Evolutionary conservation across 2,329 filamentous ascomycete genomes (phyloP).

Genomic region (Drechslera avenae): DNA sequence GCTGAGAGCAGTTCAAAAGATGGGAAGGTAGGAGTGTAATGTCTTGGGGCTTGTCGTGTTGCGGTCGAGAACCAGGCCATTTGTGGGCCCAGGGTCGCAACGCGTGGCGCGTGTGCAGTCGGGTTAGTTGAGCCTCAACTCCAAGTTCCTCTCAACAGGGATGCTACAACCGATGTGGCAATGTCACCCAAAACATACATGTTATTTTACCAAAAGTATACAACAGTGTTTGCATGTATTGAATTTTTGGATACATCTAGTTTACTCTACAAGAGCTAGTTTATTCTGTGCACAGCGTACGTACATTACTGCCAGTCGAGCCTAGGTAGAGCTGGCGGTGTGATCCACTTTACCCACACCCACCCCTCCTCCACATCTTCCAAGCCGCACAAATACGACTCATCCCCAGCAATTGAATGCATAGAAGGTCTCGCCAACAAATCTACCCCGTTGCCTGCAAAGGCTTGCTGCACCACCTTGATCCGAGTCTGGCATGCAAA

Average conservation of each 20-base stretch:
- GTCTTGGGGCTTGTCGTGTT: conserved; percentile 5
- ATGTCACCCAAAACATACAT: no score
- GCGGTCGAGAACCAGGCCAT: conserved; percentile 22
- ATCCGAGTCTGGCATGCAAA: conserved; percentile 7
- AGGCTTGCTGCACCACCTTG: background rate
- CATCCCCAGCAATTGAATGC: background rate
- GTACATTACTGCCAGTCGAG: no score
- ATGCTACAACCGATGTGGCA: no score
- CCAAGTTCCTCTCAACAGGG: background rate
- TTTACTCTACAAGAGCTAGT: no score
- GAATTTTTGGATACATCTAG: no score
- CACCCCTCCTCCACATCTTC: conserved; percentile 4
- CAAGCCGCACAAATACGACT: background rate
- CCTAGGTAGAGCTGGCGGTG: no score
- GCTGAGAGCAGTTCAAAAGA: background rate
- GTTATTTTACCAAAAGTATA: no score
- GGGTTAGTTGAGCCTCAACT: no score
- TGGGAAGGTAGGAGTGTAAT: background rate
- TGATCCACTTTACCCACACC: conserved; percentile 6
- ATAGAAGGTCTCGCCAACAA: background rate
- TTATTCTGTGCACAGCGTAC: no score
- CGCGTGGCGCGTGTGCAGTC: conserved; percentile 21
- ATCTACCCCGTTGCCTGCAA: background rate
- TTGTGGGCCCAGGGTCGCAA: conserved; percentile 20
- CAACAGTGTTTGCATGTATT: no score